Evolutionary conservation across 2,329 filamentous ascomycete genomes (phyloP).

Genomic region (Aspergillus ibericus): DNA sequence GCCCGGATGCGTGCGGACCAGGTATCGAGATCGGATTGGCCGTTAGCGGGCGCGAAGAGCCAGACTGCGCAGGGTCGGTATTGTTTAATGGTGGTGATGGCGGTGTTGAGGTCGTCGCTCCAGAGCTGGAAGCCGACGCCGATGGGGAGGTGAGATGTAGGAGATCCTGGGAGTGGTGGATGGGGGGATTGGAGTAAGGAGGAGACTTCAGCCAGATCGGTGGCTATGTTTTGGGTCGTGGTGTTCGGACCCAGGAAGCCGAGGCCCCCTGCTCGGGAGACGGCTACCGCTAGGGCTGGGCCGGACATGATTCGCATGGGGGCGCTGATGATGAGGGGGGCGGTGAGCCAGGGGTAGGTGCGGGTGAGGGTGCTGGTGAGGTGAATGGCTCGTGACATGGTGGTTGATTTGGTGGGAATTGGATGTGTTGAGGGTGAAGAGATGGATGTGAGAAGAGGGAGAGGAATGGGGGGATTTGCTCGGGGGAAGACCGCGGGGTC

Average conservation of each 20-base stretch:
- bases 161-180: too few relatives aligned
- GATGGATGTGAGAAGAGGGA: too few relatives aligned
- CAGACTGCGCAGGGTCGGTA: slow-evolving; percentile 44
- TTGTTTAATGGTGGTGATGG: slow-evolving; percentile 31
- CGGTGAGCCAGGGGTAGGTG: slow-evolving; percentile 60
- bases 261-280: slow-evolving; percentile 57
- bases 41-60: slow-evolving; percentile 41
- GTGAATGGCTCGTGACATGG: neutral
- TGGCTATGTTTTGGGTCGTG: slow-evolving; percentile 33
- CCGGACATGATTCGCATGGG: slow-evolving; percentile 69
- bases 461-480: too few relatives aligned
- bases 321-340: slow-evolving; percentile 62
- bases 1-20: slow-evolving; percentile 50
- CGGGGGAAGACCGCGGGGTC: too few relatives aligned
- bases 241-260: slow-evolving; percentile 61
- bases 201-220: slow-evolving; percentile 35
- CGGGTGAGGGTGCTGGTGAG: neutral
- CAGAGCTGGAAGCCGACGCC: slow-evolving; percentile 47
- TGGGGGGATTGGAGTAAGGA: too few relatives aligned
- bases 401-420: too few relatives aligned
- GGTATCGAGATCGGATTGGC: slow-evolving; percentile 36
- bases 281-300: slow-evolving; percentile 59
- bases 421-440: too few relatives aligned
- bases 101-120: slow-evolving; percentile 37
- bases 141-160: slow-evolving; percentile 36